Percentiles rank a stretch among this genome's conserved stretches.
phyloP scores from a whole-genome alignment of 108 stramenopile species.

The Cyclostephanos tholiformis region DNA sequence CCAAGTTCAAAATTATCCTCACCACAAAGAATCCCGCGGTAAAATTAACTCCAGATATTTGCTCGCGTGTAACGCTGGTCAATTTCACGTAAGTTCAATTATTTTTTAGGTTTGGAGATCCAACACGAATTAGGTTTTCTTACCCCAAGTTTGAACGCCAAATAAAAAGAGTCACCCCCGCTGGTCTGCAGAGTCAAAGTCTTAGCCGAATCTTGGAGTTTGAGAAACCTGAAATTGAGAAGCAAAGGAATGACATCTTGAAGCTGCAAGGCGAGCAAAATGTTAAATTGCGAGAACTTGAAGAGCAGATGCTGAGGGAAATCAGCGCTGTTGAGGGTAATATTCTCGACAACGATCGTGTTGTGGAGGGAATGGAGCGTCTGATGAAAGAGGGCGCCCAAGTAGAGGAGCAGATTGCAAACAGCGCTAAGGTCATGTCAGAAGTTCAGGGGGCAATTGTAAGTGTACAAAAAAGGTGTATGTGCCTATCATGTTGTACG shows the following conservation, averaged over 20 bases:
- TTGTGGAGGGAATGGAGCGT: conserved; percentile 94
- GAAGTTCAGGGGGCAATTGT: conserved; percentile 83
- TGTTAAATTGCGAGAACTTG: conserved; percentile 92
- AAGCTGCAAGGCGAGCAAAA: conserved; percentile 95
- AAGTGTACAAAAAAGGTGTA: not conserved
- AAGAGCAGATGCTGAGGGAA: conserved; percentile 93
- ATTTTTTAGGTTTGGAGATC: not conserved
- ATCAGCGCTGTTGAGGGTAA: conserved; percentile 95
- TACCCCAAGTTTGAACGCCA: not conserved
- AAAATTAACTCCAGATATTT: conserved; percentile 93
- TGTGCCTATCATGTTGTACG: not conserved
- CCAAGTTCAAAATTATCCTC: conserved; percentile 93
- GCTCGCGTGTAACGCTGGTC: conserved; percentile 93
- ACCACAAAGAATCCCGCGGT: conserved; percentile 93
- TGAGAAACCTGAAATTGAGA: conserved; percentile 95
- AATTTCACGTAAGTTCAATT: conserved; percentile 80
- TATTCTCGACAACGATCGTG: conserved; percentile 96
- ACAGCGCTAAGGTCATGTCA: conserved; percentile 88
- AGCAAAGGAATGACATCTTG: conserved; percentile 78
- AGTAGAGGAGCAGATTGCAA: conserved; percentile 91
- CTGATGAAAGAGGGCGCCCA: conserved; percentile 95
- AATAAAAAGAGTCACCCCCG: conserved; percentile 79
- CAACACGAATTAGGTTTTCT: not conserved
- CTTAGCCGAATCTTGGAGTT: conserved; percentile 81
- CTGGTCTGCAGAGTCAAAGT: conserved; percentile 90